Conservation (phyloP, 768 basidiomycete genomes). For the Boletus vinaceobasis region DNA sequence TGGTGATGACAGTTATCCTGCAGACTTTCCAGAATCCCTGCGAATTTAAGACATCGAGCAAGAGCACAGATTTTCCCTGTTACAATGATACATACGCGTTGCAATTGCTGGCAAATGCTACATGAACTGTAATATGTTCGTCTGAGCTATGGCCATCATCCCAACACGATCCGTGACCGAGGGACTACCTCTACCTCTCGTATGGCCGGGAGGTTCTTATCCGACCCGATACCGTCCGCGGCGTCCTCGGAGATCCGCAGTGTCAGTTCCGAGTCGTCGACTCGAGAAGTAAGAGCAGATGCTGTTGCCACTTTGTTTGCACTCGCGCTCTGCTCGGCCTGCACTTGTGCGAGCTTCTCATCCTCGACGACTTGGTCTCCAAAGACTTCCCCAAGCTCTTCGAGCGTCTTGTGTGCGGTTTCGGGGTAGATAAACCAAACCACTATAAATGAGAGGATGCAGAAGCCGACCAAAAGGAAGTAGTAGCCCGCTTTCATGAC, state of each 20-base stretch:
- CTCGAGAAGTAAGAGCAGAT: slow-evolving; percentile 12
- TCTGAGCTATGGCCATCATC: slow-evolving; percentile 2
- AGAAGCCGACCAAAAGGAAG: slow-evolving; percentile 48
- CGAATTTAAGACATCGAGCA: slow-evolving; percentile 8
- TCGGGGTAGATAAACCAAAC: slow-evolving; percentile 50
- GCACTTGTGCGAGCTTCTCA: slow-evolving; percentile 18
- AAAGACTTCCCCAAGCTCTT: slow-evolving; percentile 49
- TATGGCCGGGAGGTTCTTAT: slow-evolving; percentile 19
- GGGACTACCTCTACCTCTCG: slow-evolving; percentile 16
- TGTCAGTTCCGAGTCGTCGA: slow-evolving; percentile 27
- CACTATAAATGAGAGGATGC: slow-evolving; percentile 41
- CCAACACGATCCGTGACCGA: slow-evolving; percentile 1
- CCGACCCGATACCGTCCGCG: slow-evolving; percentile 1
- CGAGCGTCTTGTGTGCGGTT: slow-evolving; percentile 44
- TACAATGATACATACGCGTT: not conserved
- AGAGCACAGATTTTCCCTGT: not conserved
- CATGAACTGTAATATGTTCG: not conserved
- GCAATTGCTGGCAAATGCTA: not conserved
- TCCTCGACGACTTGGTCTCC: slow-evolving; percentile 35
- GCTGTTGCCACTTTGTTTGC: slow-evolving; percentile 8
- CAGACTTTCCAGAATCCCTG: slow-evolving; percentile 33
- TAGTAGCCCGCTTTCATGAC: slow-evolving; percentile 46
- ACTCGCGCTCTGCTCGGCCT: slow-evolving; percentile 12
- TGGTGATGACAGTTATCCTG: slow-evolving; percentile 33
- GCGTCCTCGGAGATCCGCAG: slow-evolving; percentile 20